Base-by-base conservation (phyloP, 306 rosid genomes). In the Carpinus viminea region DNA sequence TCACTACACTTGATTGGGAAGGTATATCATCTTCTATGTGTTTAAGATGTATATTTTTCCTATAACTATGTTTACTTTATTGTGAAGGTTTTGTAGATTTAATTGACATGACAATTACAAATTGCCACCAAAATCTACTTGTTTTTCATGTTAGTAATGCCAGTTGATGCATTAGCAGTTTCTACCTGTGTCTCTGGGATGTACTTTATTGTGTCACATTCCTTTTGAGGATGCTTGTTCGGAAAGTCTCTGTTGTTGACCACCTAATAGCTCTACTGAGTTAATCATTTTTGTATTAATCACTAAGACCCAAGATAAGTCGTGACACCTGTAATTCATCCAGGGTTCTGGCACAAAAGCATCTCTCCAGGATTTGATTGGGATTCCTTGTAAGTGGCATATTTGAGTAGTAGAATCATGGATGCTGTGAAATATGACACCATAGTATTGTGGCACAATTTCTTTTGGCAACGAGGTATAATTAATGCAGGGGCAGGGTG, bases 1-100 rank as follows among this genome's bases (percentile, higher is more conserved):
- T 72, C 97, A 34, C 62, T 92, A 75, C 98, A 95, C 86, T 87
- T 95, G 93, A 95, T 95, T 79, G 98, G 98, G 69, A 95, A 95
- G 98, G 98, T 91, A 81, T 53, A 83, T 24, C 73, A 51, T 78
- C 77, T 78, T 76, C 73, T 18, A 68, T 53, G 76, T 52, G 43
- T 70, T 38, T 17, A 10, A 36, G 50, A 20, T 38, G 52, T 74
- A 51, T 18, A 53, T 70, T 73, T 54, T 46, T 8, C 17, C 69
- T 6, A 41, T 60, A 38, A 71, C 20, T 34, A 34, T 51, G 57
- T 68, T 68, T 77, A 24, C 26, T 52, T 21, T 69, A 57, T 73
- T 17, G 68, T 57, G 50, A n/a, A 28, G 68, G 16, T 66, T 66
- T 66, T 43, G 21, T 66, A 18, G 16, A 41, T 66, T 66, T 41